These are phyloP conservation scores for Apophysomyces trapeziformis DNA, from an alignment of 371 early-diverging fungal species.

Conservation along the genomic window DNA sequence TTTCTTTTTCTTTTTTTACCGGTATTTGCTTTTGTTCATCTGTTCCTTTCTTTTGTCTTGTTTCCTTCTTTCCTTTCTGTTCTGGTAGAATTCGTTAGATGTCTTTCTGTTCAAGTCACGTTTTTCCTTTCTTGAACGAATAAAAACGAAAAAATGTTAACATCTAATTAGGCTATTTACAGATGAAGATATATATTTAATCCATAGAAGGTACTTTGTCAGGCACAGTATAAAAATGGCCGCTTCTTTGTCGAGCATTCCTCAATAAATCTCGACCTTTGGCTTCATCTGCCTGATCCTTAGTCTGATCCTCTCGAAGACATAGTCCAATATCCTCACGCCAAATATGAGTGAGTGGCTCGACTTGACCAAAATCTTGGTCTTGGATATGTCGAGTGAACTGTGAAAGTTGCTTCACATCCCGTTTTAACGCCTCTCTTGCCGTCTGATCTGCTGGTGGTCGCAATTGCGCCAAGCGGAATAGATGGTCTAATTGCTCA, in stretches of 20 bases:
- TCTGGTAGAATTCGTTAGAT: too few species aligned
- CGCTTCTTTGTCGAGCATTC: conserved; percentile 34
- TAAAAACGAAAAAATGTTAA: too few species aligned
- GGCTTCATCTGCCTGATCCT: conserved; percentile 11
- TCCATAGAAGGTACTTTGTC: not conserved
- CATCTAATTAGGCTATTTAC: too few species aligned
- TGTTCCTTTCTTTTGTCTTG: too few species aligned
- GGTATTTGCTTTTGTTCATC: not conserved
- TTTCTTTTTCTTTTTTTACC: not conserved
- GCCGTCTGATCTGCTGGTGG: conserved; percentile 18
- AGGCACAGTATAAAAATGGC: conserved; percentile 38
- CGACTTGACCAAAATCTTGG: conserved; percentile 20
- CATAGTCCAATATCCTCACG: conserved; percentile 24
- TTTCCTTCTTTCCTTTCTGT: too few species aligned
- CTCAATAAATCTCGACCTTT: conserved; percentile 32
- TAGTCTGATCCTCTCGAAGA: conserved; percentile 23
- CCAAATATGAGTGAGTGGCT: conserved; percentile 44
- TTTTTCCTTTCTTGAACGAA: too few species aligned
- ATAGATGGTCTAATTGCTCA: conserved; percentile 37
- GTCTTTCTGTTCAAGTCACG: too few species aligned
- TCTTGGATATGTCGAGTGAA: conserved; percentile 35
- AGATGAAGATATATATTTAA: too few species aligned
- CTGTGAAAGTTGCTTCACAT: conserved; percentile 38
- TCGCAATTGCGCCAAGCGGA: conserved; percentile 34
- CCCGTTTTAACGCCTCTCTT: conserved; percentile 25